Evolutionary conservation across 345 rosid genomes (phyloP).

Genomic region (Aegle marmelos): DNA sequence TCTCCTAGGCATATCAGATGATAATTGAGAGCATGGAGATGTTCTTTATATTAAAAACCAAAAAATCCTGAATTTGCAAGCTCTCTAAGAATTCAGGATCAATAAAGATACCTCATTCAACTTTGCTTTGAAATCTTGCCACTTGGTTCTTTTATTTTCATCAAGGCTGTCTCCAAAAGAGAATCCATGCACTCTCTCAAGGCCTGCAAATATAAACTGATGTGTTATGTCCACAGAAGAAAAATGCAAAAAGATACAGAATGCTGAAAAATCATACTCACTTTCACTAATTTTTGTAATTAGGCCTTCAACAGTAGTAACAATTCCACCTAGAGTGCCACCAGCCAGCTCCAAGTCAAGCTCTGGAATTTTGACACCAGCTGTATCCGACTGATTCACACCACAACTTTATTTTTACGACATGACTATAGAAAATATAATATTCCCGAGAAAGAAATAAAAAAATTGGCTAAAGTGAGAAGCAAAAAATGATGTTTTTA

Average conservation of each 20-base stretch:
- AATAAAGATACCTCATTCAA: conserved; percentile 56
- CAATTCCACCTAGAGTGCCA: conserved; percentile 90
- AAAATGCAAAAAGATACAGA: background rate
- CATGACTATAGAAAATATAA: too few species aligned
- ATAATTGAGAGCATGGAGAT: background rate
- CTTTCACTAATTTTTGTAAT: conserved; percentile 91
- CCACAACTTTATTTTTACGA: background rate
- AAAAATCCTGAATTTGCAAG: background rate
- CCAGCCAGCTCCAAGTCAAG: conserved; percentile 84
- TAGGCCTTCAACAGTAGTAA: conserved; percentile 92
- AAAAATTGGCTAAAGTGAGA: background rate
- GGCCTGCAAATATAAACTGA: conserved; percentile 43
- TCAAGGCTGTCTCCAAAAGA: conserved; percentile 92
- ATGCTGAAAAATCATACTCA: conserved; percentile 37
- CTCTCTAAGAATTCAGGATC: background rate
- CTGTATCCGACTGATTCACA: conserved; percentile 78
- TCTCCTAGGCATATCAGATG: background rate
- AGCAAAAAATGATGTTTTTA: background rate
- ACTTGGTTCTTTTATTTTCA: conserved; percentile 55
- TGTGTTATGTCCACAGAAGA: background rate
- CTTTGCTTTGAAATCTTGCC: conserved; percentile 71
- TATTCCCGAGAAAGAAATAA: too few species aligned
- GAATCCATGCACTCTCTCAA: conserved; percentile 93
- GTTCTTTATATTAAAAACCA: background rate
- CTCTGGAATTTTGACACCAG: conserved; percentile 74